phyloP scores from a whole-genome alignment of 805 yeast genomes.

The Candida maltosa region DNA sequence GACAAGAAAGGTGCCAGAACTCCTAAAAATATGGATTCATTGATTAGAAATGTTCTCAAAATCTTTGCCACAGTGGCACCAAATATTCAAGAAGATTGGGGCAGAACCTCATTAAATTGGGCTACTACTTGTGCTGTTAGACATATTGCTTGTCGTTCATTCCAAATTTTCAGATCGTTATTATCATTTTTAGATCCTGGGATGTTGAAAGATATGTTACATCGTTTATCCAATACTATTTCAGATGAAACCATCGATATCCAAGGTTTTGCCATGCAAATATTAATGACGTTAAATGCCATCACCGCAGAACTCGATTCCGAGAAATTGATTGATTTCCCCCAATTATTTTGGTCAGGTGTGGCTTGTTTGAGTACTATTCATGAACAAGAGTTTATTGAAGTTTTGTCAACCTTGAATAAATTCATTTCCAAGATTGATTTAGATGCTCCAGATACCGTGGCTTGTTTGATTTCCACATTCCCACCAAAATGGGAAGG shows the following conservation, averaged over 20 bases:
- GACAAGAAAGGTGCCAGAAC: constrained; percentile 77
- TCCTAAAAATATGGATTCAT: constrained; percentile 78
- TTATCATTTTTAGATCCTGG: constrained; percentile 77
- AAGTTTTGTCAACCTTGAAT: constrained; percentile 75
- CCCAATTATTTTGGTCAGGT: constrained; percentile 93
- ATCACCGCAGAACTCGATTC: constrained; percentile 82
- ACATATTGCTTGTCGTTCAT: constrained; percentile 94
- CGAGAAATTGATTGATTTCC: constrained; percentile 76
- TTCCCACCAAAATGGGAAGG: constrained; percentile 98
- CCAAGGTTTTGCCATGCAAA: constrained; percentile 96
- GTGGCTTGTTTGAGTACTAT: constrained; percentile 88
- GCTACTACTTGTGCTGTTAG: constrained; percentile 97
- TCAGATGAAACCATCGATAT: constrained; percentile 87
- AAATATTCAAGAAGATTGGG: constrained; percentile 79
- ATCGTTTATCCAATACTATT: constrained; percentile 86
- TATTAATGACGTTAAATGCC: constrained; percentile 91
- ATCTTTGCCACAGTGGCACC: constrained; percentile 46
- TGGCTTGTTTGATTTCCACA: constrained; percentile 74
- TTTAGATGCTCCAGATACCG: constrained; percentile 79
- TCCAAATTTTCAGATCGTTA: constrained; percentile 85
- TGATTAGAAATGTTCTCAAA: constrained; percentile 61
- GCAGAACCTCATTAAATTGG: constrained; percentile 80
- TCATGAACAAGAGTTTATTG: constrained; percentile 91
- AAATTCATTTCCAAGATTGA: constrained; percentile 86
- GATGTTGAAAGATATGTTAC: constrained; percentile 92